phyloP scores from a whole-genome alignment of 768 basidiomycete genomes.

The Podaxis carcinomalis region DNA sequence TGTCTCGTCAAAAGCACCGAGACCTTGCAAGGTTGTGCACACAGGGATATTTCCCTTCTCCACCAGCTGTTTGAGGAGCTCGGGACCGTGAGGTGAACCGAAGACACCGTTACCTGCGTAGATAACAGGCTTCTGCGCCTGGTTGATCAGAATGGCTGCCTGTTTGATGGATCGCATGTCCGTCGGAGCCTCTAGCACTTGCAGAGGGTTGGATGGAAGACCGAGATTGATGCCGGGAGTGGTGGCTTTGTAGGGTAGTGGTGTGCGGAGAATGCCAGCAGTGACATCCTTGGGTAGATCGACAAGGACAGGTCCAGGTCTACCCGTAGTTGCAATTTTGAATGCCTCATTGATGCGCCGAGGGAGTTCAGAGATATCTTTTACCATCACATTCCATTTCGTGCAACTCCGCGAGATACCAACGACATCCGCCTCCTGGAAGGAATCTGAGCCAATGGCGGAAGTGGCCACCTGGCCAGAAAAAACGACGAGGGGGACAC shows the following conservation, averaged over 20 bases:
- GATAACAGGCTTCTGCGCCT: slow-evolving; percentile 84
- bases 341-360: slow-evolving; percentile 98
- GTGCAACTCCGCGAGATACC: slow-evolving; percentile 97
- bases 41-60: slow-evolving; percentile 93
- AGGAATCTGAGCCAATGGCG: slow-evolving; percentile 98
- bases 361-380: slow-evolving; percentile 92
- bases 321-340: slow-evolving; percentile 96
- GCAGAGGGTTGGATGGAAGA: slow-evolving; percentile 72
- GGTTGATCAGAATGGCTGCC: slow-evolving; percentile 89
- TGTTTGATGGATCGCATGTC: slow-evolving; percentile 69
- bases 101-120: slow-evolving; percentile 93
- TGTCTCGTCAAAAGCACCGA: slow-evolving; percentile 93
- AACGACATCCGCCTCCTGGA: slow-evolving; percentile 97
- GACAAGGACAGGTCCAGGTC: slow-evolving; percentile 96
- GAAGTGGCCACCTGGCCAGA: slow-evolving; percentile 98
- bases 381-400: slow-evolving; percentile 99
- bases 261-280: slow-evolving; percentile 80
- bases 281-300: slow-evolving; percentile 99
- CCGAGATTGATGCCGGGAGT: slow-evolving; percentile 75
- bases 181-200: slow-evolving; percentile 47
- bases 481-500: slow-evolving; percentile 93
- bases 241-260: slow-evolving; percentile 82
- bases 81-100: slow-evolving; percentile 75
- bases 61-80: slow-evolving; percentile 72
- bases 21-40: slow-evolving; percentile 93